Evolutionary conservation across 2,329 filamentous ascomycete species (phyloP).

Genomic region (Fusarium buxicola): DNA sequence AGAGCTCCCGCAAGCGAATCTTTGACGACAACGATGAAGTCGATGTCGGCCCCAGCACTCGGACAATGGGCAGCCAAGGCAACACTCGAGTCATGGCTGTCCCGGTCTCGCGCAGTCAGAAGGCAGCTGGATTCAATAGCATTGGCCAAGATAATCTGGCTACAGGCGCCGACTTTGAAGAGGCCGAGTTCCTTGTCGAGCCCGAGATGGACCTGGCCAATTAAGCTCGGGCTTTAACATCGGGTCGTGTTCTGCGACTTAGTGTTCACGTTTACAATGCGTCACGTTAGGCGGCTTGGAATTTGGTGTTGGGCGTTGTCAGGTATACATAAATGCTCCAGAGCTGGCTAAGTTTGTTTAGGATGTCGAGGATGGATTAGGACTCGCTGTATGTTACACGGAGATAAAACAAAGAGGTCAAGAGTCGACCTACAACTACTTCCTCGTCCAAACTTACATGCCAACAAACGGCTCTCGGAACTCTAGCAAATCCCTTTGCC

Average conservation of each 20-base stretch:
- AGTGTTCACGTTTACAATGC: slow-evolving; percentile 22
- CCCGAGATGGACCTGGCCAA: slow-evolving; percentile 55
- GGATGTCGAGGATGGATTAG: slow-evolving; percentile 14
- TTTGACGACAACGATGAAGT: slow-evolving; percentile 57
- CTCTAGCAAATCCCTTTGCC: slow-evolving; percentile 86
- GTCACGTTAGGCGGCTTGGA: slow-evolving; percentile 23
- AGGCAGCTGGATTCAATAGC: slow-evolving; percentile 36
- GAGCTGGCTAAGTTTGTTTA: slow-evolving; percentile 34
- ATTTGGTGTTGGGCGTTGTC: slow-evolving; percentile 40
- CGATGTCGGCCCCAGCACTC: slow-evolving; percentile 55
- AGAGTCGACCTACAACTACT: slow-evolving; percentile 18
- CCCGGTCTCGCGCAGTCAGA: slow-evolving; percentile 52
- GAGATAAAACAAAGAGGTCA: slow-evolving; percentile 28
- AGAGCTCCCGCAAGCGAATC: slow-evolving; percentile 60
- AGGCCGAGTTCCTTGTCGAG: slow-evolving; percentile 73
- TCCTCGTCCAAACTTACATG: slow-evolving; percentile 47
- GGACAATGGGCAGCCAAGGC: slow-evolving; percentile 52
- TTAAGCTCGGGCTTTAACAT: slow-evolving; percentile 2
- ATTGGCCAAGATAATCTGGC: slow-evolving; percentile 61
- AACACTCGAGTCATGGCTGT: slow-evolving; percentile 62
- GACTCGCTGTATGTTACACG: slow-evolving; percentile 28
- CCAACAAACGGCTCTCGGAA: slow-evolving; percentile 73
- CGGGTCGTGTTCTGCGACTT: neutral
- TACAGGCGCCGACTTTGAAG: slow-evolving; percentile 70
- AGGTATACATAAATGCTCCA: slow-evolving; percentile 35